Conservation (phyloP, 352 stramenopile species). For the Globisporangium cystogenes region DNA sequence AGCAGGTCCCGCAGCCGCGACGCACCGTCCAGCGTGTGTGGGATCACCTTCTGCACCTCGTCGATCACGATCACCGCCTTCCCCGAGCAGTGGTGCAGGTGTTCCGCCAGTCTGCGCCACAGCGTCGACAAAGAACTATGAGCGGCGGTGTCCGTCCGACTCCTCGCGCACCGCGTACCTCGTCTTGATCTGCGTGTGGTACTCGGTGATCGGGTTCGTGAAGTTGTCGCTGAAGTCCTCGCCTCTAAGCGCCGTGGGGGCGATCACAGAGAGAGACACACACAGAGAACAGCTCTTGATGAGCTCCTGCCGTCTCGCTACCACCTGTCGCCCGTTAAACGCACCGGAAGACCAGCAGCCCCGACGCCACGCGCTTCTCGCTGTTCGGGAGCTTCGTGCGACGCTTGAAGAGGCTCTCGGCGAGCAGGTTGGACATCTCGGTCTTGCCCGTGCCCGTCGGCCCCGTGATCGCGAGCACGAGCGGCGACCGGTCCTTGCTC, state of each 20-base stretch:
- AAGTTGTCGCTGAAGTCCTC: slow-evolving; percentile 87
- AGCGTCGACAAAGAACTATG: too few species aligned
- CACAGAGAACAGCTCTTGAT: background rate
- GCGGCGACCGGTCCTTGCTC: slow-evolving; percentile 56
- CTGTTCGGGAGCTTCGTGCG: slow-evolving; percentile 66
- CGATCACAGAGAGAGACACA: too few species aligned
- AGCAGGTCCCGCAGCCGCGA: background rate
- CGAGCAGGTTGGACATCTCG: slow-evolving; percentile 83
- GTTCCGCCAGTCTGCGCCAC: slow-evolving; percentile 52
- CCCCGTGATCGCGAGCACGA: slow-evolving; percentile 87
- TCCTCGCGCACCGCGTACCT: slow-evolving; percentile 33
- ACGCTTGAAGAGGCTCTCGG: slow-evolving; percentile 79
- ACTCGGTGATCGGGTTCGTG: slow-evolving; percentile 73
- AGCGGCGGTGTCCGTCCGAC: too few species aligned
- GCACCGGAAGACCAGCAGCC: slow-evolving; percentile 75
- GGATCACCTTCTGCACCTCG: slow-evolving; percentile 90
- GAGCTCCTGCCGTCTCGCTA: too few species aligned
- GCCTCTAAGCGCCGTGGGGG: slow-evolving; percentile 43
- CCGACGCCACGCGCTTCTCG: slow-evolving; percentile 58
- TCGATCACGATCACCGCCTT: slow-evolving; percentile 90
- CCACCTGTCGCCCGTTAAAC: background rate
- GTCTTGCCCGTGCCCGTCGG: slow-evolving; percentile 89
- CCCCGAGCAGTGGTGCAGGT: slow-evolving; percentile 76
- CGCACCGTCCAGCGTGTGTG: slow-evolving; percentile 81
- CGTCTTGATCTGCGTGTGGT: slow-evolving; percentile 85